A percentile compares a stretch with the other conserved stretches of the same genome.
Conservation (phyloP, 1,284 basidiomycete species). For the Fomitopsis betulina region DNA sequence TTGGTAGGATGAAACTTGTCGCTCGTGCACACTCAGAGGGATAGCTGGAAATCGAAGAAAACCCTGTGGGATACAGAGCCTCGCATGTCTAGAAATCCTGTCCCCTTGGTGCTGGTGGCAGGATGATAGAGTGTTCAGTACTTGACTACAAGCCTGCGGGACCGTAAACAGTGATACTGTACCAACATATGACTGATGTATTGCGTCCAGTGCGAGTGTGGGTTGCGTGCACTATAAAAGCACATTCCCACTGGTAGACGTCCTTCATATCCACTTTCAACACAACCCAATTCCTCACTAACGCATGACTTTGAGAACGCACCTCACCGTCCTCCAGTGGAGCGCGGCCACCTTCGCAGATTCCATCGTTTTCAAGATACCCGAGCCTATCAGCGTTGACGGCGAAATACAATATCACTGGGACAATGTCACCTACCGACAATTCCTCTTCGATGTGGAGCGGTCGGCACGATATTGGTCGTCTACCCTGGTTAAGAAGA, state of each 20-base stretch:
- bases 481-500: conserved; percentile 34
- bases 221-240: background rate
- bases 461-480: conserved; percentile 52
- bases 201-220: background rate
- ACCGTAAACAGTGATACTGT: background rate
- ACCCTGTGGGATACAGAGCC: background rate
- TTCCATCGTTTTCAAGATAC: conserved; percentile 46
- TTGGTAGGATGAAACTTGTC: background rate
- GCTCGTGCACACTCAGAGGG: background rate
- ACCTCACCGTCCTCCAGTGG: conserved; percentile 46
- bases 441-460: conserved; percentile 51
- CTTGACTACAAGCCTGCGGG: background rate
- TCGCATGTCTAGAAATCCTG: background rate
- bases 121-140: background rate
- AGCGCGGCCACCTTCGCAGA: conserved; percentile 39
- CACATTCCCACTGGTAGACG: background rate
- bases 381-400: conserved; percentile 32
- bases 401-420: conserved; percentile 35
- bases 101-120: background rate
- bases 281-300: conserved; percentile 4
- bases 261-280: background rate
- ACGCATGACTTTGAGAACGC: conserved; percentile 30
- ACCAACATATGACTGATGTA: background rate
- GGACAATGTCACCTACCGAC: conserved; percentile 45
- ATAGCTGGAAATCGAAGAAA: background rate